Percentiles rank a stretch among this genome's conserved stretches.
These are phyloP conservation scores for Strigomonas culicis DNA, from an alignment of 208 protist species.

Conservation along the genomic window DNA sequence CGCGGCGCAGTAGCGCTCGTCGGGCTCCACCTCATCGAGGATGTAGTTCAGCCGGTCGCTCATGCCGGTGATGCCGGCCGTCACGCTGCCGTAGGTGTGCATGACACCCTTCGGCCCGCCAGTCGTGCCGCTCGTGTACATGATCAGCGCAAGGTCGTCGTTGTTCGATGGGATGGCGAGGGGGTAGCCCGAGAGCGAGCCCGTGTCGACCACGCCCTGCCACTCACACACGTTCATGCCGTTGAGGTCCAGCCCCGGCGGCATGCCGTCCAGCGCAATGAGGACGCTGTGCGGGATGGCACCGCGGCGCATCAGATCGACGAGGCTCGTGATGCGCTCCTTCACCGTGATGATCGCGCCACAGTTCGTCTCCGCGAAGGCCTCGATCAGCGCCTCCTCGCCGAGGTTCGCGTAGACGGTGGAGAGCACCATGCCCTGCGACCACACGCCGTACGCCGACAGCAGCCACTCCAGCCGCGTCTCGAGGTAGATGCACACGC, in stretches of 20 bases:
- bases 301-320: slow-evolving; percentile 35
- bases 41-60: slow-evolving; percentile 15
- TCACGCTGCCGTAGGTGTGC: slow-evolving; percentile 71
- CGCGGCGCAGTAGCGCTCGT: slow-evolving; percentile 81
- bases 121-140: slow-evolving; percentile 90
- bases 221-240: slow-evolving; percentile 37
- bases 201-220: slow-evolving; percentile 40
- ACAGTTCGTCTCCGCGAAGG: slow-evolving; percentile 38
- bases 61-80: slow-evolving; percentile 22
- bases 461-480: slow-evolving; percentile 78
- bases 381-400: slow-evolving; percentile 54
- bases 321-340: slow-evolving; percentile 32
- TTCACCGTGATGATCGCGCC: slow-evolving; percentile 57
- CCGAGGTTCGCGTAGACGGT: slow-evolving; percentile 83
- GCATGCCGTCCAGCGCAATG: slow-evolving; percentile 46
- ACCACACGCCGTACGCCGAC: slow-evolving; percentile 62
- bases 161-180: slow-evolving; percentile 26
- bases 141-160: slow-evolving; percentile 37
- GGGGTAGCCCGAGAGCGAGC: slow-evolving; percentile 13
- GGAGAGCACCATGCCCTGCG: slow-evolving; percentile 50
- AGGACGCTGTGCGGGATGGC: slow-evolving; percentile 23
- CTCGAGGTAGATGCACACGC: slow-evolving; percentile 63
- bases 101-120: slow-evolving; percentile 89
- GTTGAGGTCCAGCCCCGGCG: slow-evolving; percentile 17
- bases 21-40: slow-evolving; percentile 23